Percentiles rank a stretch among this genome's conserved stretches.
Conservation (phyloP, 2,329 filamentous ascomycete genomes). For the Tolypocladium ovalisporum region DNA sequence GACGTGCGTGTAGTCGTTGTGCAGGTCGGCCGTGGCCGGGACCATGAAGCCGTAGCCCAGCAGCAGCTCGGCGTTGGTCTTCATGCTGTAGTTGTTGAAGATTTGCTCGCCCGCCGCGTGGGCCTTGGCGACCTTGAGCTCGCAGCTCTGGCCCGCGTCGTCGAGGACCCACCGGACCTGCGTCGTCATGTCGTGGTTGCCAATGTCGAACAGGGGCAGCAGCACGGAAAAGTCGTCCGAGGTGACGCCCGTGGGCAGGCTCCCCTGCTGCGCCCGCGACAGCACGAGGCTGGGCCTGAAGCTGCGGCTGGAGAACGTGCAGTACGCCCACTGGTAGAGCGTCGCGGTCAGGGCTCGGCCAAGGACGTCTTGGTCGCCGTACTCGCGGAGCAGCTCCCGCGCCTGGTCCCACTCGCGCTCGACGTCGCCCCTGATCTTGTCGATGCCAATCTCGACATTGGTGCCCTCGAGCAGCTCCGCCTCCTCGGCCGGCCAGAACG, state of each 20-base stretch:
- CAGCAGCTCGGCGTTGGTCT: conserved; percentile 62
- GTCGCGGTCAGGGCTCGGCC: conserved; percentile 27
- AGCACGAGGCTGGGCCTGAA: conserved; percentile 52
- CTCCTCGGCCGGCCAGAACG: conserved; percentile 54
- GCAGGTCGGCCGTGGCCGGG: conserved; percentile 32
- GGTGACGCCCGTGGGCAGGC: conserved; percentile 18
- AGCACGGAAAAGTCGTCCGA: conserved; percentile 56
- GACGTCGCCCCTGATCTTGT: conserved; percentile 34
- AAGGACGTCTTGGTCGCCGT: conserved; percentile 14
- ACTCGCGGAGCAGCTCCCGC: conserved; percentile 20
- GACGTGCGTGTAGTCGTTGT: conserved; percentile 51
- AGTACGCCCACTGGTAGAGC: conserved; percentile 54
- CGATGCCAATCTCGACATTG: conserved; percentile 37
- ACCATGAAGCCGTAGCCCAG: conserved; percentile 54
- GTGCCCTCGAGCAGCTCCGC: conserved; percentile 44
- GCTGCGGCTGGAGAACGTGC: conserved; percentile 54
- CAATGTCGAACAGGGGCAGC: conserved; percentile 60
- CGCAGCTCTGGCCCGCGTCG: conserved; percentile 25
- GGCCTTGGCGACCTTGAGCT: conserved; percentile 27
- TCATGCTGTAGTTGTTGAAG: conserved; percentile 63
- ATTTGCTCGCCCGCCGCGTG: conserved; percentile 44
- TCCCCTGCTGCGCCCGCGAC: conserved; percentile 15
- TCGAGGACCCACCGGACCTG: conserved; percentile 47
- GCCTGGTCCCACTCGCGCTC: conserved; percentile 35
- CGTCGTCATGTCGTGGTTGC: conserved; percentile 56